Conservation (phyloP, 768 basidiomycete genomes). For the Tulasnella sp. region DNA sequence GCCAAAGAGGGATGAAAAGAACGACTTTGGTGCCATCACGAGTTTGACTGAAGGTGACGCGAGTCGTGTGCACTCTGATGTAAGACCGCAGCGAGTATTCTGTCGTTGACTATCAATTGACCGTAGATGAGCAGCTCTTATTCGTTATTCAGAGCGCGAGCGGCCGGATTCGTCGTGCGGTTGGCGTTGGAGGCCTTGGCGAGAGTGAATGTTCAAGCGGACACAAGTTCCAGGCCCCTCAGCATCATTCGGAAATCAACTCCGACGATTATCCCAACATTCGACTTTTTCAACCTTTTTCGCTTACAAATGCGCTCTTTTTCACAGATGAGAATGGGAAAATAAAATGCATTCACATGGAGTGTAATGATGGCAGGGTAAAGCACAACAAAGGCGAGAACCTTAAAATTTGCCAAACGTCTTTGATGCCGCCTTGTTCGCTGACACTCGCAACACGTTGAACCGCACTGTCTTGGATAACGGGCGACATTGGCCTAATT, state of each 20-base stretch:
- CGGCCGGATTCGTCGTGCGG: no score
- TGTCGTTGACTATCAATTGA: no score
- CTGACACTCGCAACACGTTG: conserved; percentile 92
- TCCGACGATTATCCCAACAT: neutral
- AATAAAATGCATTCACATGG: neutral
- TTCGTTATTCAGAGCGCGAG: no score
- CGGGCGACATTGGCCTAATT: conserved; percentile 89
- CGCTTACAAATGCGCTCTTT: neutral
- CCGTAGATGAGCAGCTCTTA: no score
- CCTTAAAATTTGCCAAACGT: conserved; percentile 86
- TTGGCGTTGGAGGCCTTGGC: no score
- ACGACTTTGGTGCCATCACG: conserved; percentile 13
- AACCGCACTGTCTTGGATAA: conserved; percentile 98
- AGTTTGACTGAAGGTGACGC: no score
- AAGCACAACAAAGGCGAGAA: neutral
- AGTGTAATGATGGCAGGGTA: neutral
- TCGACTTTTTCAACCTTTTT: neutral
- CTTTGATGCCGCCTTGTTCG: conserved; percentile 85
- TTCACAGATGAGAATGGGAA: neutral
- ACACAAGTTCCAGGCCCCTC: no score
- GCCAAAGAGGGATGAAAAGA: conserved; percentile 9
- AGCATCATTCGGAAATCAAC: neutral
- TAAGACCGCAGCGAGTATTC: no score
- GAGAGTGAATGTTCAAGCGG: no score
- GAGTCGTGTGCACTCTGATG: no score